A percentile compares a stretch with the other conserved stretches of the same genome.
Conservation (phyloP, 1,139 yeast species). For the Magnusiomyces fungicola region DNA sequence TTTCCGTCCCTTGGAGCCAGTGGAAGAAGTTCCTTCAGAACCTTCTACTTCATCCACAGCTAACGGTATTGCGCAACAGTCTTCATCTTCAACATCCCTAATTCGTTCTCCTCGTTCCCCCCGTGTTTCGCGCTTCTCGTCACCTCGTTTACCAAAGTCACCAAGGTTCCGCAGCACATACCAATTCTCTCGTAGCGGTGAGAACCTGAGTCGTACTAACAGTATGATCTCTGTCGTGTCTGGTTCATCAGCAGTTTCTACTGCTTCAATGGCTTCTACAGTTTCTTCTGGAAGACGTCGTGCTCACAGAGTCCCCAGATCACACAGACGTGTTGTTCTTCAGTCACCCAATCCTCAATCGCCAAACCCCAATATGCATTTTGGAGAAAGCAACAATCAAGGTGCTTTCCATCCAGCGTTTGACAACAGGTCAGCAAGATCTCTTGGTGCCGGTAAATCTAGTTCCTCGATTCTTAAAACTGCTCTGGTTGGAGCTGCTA, state of each 20-base stretch:
- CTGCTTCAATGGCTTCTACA: background rate
- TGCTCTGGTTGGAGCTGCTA: background rate
- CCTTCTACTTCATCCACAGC: background rate
- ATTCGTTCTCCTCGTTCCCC: background rate
- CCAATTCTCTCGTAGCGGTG: background rate
- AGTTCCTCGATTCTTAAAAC: background rate
- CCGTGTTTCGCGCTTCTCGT: background rate
- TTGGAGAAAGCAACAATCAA: background rate
- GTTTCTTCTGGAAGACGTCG: background rate
- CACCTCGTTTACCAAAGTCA: background rate
- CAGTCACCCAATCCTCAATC: background rate
- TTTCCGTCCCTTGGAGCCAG: conserved; percentile 3
- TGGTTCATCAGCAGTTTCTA: background rate
- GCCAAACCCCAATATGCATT: background rate
- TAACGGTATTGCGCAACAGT: background rate
- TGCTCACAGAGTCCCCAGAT: background rate
- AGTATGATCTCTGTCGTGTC: background rate
- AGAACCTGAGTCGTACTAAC: background rate
- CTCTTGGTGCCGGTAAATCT: background rate
- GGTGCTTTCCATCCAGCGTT: background rate
- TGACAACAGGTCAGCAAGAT: background rate
- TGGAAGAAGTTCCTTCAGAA: conserved; percentile 5
- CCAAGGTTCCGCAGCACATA: background rate
- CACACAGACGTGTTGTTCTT: background rate
- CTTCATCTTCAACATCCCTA: background rate